phyloP scores from a whole-genome alignment of 2,329 filamentous ascomycete species.

The Aspergillus cejpii region DNA sequence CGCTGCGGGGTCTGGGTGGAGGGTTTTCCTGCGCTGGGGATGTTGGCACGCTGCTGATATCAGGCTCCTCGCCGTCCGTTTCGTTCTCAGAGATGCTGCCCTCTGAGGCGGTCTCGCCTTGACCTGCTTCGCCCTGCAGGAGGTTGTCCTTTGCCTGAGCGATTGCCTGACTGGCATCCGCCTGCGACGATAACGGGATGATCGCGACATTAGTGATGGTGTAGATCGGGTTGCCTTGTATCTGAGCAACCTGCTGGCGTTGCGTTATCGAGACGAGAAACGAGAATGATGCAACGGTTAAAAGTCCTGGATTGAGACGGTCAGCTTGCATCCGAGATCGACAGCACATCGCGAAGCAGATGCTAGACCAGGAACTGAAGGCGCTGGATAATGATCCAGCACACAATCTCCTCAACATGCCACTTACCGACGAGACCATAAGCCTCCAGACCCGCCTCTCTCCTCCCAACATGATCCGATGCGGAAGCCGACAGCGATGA shows the following conservation, averaged over 20 bases:
- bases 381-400: no score
- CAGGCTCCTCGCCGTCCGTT: slow-evolving; percentile 23
- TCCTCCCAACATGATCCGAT: slow-evolving; percentile 22
- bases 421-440: slow-evolving; percentile 53
- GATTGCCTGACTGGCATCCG: slow-evolving; percentile 68
- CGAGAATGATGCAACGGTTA: slow-evolving; percentile 71
- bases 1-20: slow-evolving; percentile 28
- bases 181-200: slow-evolving; percentile 74
- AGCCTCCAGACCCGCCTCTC: slow-evolving; percentile 41
- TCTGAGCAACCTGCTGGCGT: slow-evolving; percentile 80
- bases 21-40: slow-evolving; percentile 23
- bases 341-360: not conserved
- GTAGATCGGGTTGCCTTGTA: slow-evolving; percentile 76
- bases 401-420: not conserved
- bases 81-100: slow-evolving; percentile 25
- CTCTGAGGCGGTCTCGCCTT: slow-evolving; percentile 26
- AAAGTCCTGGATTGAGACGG: slow-evolving; percentile 55
- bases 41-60: slow-evolving; percentile 23
- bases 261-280: slow-evolving; percentile 83
- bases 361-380: not conserved
- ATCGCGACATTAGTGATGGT: slow-evolving; percentile 81
- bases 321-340: not conserved
- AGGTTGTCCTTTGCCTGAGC: slow-evolving; percentile 50
- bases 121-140: slow-evolving; percentile 35
- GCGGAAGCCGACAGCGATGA: slow-evolving; percentile 39